Evolutionary conservation across 495 filamentous ascomycete species (phyloP), one percentile per base, ranked within the genome.

Genomic region (Immersiella caudata): DNA sequence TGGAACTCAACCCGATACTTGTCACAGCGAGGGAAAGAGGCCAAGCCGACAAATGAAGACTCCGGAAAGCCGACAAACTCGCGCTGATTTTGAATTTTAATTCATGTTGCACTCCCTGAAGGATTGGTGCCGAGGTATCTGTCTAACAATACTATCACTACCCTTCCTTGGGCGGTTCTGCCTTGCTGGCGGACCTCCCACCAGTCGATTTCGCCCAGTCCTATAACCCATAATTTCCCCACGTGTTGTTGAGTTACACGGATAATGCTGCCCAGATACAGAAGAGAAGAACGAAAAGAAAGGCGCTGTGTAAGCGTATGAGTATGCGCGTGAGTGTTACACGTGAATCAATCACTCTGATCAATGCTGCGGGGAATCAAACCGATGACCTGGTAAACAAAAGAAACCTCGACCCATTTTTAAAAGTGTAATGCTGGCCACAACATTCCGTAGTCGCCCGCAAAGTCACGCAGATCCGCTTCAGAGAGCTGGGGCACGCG

Each of bases 391-490:
- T n/a, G 21, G 7, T 18, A 26, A 21, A 65, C 63, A 65, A 65
- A 65, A 11, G 52, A 65, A 65, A 25, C 61, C 20, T 54, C 50
- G 55, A 57, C 21, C 12, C 21, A 9, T 29, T 33, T 16, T 68
- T 56, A 76, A 51, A 75, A 76, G 65, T 78, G 74, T 62, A 78
- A 61, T 21, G 71, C 74, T 2, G 76, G 76, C 76, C 76, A 78
- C 16, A 76, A 62, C 70, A 76, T 76, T n/a, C 74, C 69, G 57
- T 78, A 75, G 51, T 77, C 74, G 33, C 67, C 70, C 21, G 68
- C 57, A n/a, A 68, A 64, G 6, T 54, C 64, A 18, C 71, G 70
- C 16, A 71, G 54, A 12, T 72, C 67, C 7, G 70, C 66, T 24
- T 63, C 61, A 6, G 61, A 51, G 22, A 63, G 36, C 21, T 24